Evolutionary conservation across 768 basidiomycete genomes (phyloP).

Genomic region (Tricholoma saponaceum): DNA sequence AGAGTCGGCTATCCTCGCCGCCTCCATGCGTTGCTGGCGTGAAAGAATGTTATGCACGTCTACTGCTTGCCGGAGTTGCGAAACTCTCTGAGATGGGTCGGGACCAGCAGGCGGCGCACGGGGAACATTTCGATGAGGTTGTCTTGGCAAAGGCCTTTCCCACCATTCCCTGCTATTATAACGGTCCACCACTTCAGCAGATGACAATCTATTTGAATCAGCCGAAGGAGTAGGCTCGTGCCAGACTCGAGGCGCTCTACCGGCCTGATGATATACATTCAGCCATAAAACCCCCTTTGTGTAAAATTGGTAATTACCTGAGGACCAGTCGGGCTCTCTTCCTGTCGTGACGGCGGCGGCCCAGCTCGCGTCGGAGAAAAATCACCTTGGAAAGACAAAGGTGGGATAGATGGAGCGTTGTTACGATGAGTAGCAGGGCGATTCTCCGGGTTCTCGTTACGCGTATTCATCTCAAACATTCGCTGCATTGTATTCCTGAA

Average conservation of each 20-base stretch:
- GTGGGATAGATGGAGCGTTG: constrained; percentile 28
- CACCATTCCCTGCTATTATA: not conserved
- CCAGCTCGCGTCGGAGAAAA: constrained; percentile 2
- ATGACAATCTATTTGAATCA: constrained; percentile 3
- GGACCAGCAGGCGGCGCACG: not conserved
- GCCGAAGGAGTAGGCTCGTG: not conserved
- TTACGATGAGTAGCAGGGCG: not conserved
- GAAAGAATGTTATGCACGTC: constrained; percentile 22
- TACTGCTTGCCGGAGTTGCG: constrained; percentile 10
- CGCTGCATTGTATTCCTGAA: constrained; percentile 46
- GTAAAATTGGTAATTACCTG: not conserved
- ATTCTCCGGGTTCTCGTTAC: constrained; percentile 11
- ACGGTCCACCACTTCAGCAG: constrained; percentile 8
- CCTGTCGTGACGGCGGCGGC: not conserved
- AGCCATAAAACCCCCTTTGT: not conserved
- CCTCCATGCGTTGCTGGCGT: constrained; percentile 23
- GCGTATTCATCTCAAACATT: constrained; percentile 8
- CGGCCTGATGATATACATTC: not conserved
- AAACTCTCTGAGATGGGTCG: not conserved
- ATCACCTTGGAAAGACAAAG: constrained; percentile 31
- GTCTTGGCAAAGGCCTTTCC: not conserved
- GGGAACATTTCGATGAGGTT: not conserved
- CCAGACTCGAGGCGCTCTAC: not conserved
- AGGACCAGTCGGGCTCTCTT: not conserved
- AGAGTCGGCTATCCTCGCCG: constrained; percentile 15